Conservation (phyloP, 2,329 filamentous ascomycete species). For the Beauveria medogensis region DNA sequence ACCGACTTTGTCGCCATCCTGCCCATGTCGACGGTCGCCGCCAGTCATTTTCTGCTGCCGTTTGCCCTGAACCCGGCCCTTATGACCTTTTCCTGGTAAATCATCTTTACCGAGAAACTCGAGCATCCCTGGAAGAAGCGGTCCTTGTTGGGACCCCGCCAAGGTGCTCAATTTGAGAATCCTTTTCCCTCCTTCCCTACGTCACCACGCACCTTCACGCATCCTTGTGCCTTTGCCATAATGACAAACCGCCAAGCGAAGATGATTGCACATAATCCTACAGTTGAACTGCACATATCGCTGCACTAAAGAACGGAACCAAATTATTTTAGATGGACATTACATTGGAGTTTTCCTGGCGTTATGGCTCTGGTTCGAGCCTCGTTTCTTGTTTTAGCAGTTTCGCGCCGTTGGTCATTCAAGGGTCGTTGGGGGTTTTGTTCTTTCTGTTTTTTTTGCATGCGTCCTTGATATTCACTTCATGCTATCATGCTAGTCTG, state of each 20-base stretch:
- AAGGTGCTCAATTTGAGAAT: neutral
- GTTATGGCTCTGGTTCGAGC: neutral
- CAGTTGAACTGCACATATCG: neutral
- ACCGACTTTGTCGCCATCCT: slow-evolving; percentile 68
- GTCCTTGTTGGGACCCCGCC: neutral
- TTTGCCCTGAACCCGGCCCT: slow-evolving; percentile 69
- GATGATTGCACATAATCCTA: neutral
- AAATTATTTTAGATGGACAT: neutral
- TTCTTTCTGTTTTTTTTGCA: neutral
- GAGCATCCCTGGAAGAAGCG: neutral
- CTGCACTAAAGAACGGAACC: neutral
- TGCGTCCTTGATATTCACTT: neutral
- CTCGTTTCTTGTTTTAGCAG: neutral
- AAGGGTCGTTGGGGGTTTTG: neutral
- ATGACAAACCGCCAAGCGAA: neutral
- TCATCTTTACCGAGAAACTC: neutral
- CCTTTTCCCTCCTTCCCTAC: no score
- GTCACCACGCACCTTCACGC: neutral
- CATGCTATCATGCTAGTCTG: neutral
- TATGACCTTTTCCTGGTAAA: slow-evolving; percentile 71
- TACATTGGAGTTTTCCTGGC: neutral
- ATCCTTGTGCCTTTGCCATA: neutral
- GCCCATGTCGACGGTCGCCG: slow-evolving; percentile 64
- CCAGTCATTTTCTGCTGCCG: slow-evolving; percentile 62
- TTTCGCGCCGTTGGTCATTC: neutral